A percentile compares a stretch with the other conserved stretches of the same genome.
These are phyloP conservation scores for Stipa capillata DNA, from an alignment of 176 grass and related monocot species.

Conservation along the genomic window DNA sequence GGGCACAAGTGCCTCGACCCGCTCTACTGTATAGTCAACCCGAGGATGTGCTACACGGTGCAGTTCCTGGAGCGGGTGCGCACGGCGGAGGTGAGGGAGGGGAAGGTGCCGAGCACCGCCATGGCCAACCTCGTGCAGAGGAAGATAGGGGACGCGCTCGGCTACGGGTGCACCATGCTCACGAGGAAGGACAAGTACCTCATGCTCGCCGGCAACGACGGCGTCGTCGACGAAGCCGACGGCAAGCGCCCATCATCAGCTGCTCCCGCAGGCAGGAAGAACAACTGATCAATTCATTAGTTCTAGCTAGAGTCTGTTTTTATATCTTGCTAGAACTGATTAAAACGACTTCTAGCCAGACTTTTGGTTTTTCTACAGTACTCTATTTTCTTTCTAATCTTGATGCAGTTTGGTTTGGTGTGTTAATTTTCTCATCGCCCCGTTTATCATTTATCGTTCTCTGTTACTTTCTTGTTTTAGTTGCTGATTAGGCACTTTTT, in stretches of 20 bases:
- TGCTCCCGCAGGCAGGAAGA: neutral
- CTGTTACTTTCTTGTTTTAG: too few species aligned
- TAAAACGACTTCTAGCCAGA: too few species aligned
- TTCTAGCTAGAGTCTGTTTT: too few species aligned
- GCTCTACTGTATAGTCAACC: slow-evolving; percentile 53
- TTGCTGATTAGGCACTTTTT: too few species aligned
- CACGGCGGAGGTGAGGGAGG: neutral
- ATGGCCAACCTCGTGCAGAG: slow-evolving; percentile 52
- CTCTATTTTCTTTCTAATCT: too few species aligned
- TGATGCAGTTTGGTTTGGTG: too few species aligned
- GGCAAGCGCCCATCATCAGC: neutral
- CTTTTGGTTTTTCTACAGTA: too few species aligned
- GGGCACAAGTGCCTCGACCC: slow-evolving; percentile 59
- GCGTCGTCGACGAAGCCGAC: slow-evolving; percentile 10
- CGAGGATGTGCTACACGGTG: slow-evolving; percentile 35
- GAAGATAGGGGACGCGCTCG: slow-evolving; percentile 42
- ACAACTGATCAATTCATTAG: too few species aligned
- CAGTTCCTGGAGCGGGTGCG: slow-evolving; percentile 39
- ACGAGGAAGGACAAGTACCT: slow-evolving; percentile 78
- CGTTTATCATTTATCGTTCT: too few species aligned
- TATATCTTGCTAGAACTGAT: too few species aligned
- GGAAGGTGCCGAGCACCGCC: slow-evolving; percentile 1
- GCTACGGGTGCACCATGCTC: slow-evolving; percentile 50
- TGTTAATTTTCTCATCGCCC: too few species aligned
- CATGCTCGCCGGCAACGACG: slow-evolving; percentile 66